Base-by-base conservation (phyloP, 2,329 filamentous ascomycete species). In the Phialophora verrucosa region DNA sequence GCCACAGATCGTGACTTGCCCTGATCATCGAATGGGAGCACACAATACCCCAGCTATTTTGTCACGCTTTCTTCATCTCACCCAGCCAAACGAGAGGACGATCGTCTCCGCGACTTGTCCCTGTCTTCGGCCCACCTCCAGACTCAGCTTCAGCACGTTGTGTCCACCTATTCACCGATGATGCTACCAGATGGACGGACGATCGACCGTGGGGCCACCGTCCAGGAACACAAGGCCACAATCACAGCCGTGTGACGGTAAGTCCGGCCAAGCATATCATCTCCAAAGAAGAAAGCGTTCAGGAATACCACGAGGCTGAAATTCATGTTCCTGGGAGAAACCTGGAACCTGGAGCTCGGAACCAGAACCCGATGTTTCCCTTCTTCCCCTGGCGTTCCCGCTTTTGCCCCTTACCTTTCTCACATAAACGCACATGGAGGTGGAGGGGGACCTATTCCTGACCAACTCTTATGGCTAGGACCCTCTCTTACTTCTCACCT, bases 341-440 rank as follows among this genome's bases (percentile, higher is more conserved):
- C 20, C 59, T 27, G 23, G 23, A 23, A 27, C 49, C 49, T 29
- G 49, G 49, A 29, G 5, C 23, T 23, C 47, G 38, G 38, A 20
- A 44, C 47, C n/a, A 61, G 44, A 51, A 27, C 11, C 59, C 49
- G 23, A 6, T 29, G 59, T 31, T 42, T 35, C 51, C 59, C 29
- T 44, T 44, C n/a, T 42, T 31, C 59, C 59, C 59, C 59, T 53
- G 47, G 23, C 35, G 8, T 25, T 61, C 59, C 59, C 59, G 47
- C 47, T 51, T 31, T 44, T 44, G 49, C 31, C 17, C 47, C 31
- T 61, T 51, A 17, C 49, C 59, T 8, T 61, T 61, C 49, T 61
- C 14, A 29, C 32, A 51, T 47, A 25, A 12, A 32, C 4, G 59
- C 59, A 42, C 47, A 53, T 42, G 20, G 38, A 44, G 29, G 31